Evolutionary conservation across 257 asterid genomes (phyloP).

Genomic region (Agastache rugosa): DNA sequence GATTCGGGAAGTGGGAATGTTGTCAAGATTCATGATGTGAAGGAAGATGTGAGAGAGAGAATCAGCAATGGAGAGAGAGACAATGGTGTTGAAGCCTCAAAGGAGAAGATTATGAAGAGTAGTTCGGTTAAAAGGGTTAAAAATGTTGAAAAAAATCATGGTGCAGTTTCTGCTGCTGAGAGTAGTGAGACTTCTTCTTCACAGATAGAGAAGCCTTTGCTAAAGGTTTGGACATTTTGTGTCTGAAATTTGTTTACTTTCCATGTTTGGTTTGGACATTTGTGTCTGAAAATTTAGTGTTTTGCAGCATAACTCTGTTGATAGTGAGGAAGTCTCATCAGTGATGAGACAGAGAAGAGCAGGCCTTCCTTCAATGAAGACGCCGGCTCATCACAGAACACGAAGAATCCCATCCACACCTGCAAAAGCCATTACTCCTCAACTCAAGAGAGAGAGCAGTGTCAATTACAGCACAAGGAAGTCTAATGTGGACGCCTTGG

Average conservation of each 20-base stretch:
- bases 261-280: not conserved
- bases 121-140: constrained; percentile 34
- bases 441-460: constrained; percentile 44
- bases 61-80: constrained; percentile 23
- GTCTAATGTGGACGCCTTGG: constrained; percentile 35
- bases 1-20: constrained; percentile 33
- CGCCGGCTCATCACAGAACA: constrained; percentile 54
- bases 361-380: constrained; percentile 54
- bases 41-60: not conserved
- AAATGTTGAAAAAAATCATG: constrained; percentile 41
- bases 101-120: constrained; percentile 33
- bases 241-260: not conserved
- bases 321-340: constrained; percentile 51
- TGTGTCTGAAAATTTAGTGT: constrained; percentile 18
- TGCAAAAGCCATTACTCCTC: constrained; percentile 50
- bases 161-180: constrained; percentile 54
- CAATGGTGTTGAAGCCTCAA: constrained; percentile 26
- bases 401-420: constrained; percentile 55
- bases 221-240: constrained; percentile 49
- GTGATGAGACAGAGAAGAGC: constrained; percentile 60
- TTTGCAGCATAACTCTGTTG: constrained; percentile 48
- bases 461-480: constrained; percentile 41
- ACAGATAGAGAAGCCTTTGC: constrained; percentile 64
- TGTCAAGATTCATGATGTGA: constrained; percentile 28
- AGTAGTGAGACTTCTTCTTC: constrained; percentile 49